These are phyloP conservation scores for Annulohypoxylon moriforme DNA, from an alignment of 495 filamentous ascomycete genomes.

Conservation along the genomic window DNA sequence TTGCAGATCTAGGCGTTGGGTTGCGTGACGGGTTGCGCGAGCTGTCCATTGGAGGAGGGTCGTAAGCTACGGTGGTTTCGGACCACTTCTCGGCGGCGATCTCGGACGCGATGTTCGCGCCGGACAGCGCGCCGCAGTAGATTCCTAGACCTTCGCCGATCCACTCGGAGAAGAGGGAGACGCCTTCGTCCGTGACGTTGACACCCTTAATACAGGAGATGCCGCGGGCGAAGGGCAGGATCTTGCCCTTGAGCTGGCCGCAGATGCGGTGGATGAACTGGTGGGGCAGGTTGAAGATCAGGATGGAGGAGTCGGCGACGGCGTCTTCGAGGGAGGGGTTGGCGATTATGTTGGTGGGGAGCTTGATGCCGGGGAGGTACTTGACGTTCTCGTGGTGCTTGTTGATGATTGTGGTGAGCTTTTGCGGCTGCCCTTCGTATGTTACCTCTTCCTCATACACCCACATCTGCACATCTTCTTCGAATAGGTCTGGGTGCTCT, in stretches of 20 bases:
- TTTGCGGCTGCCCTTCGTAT: conserved; percentile 77
- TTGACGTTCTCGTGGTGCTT: conserved; percentile 94
- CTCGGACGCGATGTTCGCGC: conserved; percentile 96
- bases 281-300: conserved; percentile 97
- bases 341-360: conserved; percentile 89
- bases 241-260: conserved; percentile 84
- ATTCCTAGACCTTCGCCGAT: conserved; percentile 91
- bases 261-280: conserved; percentile 95
- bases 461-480: conserved; percentile 95
- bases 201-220: conserved; percentile 99
- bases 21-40: conserved; percentile 76
- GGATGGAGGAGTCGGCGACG: conserved; percentile 82
- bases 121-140: conserved; percentile 95
- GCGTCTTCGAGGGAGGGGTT: conserved; percentile 87
- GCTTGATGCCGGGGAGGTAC: conserved; percentile 85
- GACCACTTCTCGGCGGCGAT: conserved; percentile 95
- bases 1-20: conserved; percentile 70
- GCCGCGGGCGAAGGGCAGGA: conserved; percentile 89
- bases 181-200: conserved; percentile 82
- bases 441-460: conserved; percentile 90
- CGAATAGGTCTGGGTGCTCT: conserved; percentile 80
- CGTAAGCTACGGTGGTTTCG: conserved; percentile 96
- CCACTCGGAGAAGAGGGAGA: conserved; percentile 91
- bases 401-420: conserved; percentile 93
- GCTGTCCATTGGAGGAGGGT: conserved; percentile 84